Percentiles rank a stretch among this genome's conserved stretches.
phyloP scores from a whole-genome alignment of 768 basidiomycete genomes.

The Kwoniella sp. region DNA sequence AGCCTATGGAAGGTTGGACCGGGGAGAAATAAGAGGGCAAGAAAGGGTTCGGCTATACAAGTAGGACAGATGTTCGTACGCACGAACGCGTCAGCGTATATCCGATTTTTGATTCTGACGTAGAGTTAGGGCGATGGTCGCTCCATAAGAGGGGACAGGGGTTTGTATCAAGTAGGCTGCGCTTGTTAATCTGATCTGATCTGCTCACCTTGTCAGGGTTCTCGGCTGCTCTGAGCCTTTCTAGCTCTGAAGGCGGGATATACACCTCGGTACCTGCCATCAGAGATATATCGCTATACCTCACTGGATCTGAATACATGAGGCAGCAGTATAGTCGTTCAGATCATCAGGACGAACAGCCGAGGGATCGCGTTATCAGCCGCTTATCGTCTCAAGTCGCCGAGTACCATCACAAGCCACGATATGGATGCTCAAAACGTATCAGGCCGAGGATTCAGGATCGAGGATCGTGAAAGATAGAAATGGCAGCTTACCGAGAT shows the following conservation, averaged over 20 bases:
- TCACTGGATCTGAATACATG: conserved; percentile 26
- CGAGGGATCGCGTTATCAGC: too few species aligned
- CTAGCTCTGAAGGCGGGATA: conserved; percentile 30
- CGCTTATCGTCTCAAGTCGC: too few species aligned
- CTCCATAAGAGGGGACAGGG: too few species aligned
- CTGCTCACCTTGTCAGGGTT: conserved; percentile 32
- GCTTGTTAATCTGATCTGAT: too few species aligned
- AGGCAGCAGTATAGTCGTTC: not conserved
- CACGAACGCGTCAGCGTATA: not conserved
- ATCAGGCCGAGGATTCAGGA: too few species aligned
- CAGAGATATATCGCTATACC: conserved; percentile 34
- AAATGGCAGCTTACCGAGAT: conserved; percentile 5
- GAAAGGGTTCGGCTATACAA: conserved; percentile 32
- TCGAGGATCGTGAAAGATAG: too few species aligned
- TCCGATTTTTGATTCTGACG: too few species aligned
- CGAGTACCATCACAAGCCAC: too few species aligned
- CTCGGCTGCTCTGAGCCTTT: conserved; percentile 27
- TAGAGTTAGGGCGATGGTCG: too few species aligned
- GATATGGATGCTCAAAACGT: too few species aligned
- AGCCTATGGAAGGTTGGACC: conserved; percentile 25
- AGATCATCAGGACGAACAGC: conserved; percentile 12
- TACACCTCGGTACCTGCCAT: conserved; percentile 45
- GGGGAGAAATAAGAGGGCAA: conserved; percentile 41
- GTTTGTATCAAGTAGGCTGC: too few species aligned
- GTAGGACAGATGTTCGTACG: not conserved